Evolutionary conservation across 106 monocot species (phyloP).

Genomic region (Dendrobium chrysotoxum): DNA sequence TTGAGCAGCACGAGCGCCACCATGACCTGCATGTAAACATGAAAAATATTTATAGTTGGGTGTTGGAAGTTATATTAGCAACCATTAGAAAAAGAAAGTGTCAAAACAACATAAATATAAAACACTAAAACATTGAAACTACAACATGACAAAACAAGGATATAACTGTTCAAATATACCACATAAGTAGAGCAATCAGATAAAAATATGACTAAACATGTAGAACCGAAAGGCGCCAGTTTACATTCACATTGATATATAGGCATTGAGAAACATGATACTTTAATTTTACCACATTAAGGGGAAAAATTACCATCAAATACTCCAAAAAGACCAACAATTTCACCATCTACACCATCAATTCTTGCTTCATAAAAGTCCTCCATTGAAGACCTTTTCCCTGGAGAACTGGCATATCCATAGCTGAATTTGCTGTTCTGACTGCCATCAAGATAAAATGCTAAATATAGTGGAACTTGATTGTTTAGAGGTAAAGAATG

Average conservation of each 20-base stretch:
- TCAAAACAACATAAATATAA: neutral
- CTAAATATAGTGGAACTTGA: neutral
- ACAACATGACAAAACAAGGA: neutral
- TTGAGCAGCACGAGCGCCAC: constrained; percentile 27
- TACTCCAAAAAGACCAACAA: constrained; percentile 14
- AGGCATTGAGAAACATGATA: neutral
- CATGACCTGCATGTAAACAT: constrained; percentile 25
- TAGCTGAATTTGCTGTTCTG: constrained; percentile 10
- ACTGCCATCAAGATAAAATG: neutral
- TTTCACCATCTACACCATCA: constrained; percentile 5
- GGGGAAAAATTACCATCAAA: constrained; percentile 4
- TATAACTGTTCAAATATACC: neutral
- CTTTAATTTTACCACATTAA: neutral
- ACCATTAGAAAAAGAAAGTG: neutral
- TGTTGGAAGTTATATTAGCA: neutral
- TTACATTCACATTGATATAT: neutral
- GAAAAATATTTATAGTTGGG: neutral
- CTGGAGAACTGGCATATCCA: constrained; percentile 10
- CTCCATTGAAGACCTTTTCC: constrained; percentile 5
- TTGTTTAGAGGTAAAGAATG: neutral
- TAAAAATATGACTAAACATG: neutral
- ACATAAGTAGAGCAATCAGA: neutral
- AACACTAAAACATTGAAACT: neutral
- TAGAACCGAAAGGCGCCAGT: neutral
- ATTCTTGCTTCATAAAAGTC: constrained; percentile 10